Evolutionary conservation across 208 protist species (phyloP), one percentile per base, ranked within the genome.

Genomic region (Endotrypanum monterogeii): DNA sequence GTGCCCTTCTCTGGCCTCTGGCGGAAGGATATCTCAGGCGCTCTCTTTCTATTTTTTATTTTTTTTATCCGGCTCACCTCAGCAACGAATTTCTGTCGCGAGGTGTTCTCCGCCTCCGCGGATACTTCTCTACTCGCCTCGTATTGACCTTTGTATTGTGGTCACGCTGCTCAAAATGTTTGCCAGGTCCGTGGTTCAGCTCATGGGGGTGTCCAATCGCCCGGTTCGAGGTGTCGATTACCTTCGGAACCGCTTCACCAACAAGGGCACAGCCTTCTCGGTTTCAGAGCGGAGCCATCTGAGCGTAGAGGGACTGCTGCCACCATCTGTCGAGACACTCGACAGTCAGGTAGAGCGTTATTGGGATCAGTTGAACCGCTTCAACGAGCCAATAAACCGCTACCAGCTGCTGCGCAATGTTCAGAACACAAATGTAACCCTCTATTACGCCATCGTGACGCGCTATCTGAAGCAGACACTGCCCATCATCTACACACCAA

Each of bases 401-500:
- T 92, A 94, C 83, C 83, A 91, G 66, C 81, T 91, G 18, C 86
- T 94, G 25, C 86, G 82, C 65, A 80, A 51, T 41, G 66, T 93
- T 63, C 84, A 89, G 63, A 55, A 79, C 67, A 85, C 74, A 28
- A 96, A 96, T 82, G 89, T 84, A 25, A 92, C 86, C 11, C 80
- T 96, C 37, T 93, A 87, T 80, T 95, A 94, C 83, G 83, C 89
- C 55, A 82, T 91, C 56, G 69, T 96, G 30, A 82, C 88, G 41
- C 79, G 74, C 11, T 80, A 95, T 83, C 54, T 96, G 52, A 82
- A 88, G 82, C 83, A 95, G 60, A 74, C 80, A 39, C 84, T 95
- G 41, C 92, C 92, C 35, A 87, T 95, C 70, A 88, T 96, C 66
- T 96, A 96, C 89, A 97, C 93, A 14, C 93, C 93, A 35, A 95